These are phyloP conservation scores for Zizania palustris DNA, from an alignment of 202 grass and related monocot species.

Conservation along the genomic window DNA sequence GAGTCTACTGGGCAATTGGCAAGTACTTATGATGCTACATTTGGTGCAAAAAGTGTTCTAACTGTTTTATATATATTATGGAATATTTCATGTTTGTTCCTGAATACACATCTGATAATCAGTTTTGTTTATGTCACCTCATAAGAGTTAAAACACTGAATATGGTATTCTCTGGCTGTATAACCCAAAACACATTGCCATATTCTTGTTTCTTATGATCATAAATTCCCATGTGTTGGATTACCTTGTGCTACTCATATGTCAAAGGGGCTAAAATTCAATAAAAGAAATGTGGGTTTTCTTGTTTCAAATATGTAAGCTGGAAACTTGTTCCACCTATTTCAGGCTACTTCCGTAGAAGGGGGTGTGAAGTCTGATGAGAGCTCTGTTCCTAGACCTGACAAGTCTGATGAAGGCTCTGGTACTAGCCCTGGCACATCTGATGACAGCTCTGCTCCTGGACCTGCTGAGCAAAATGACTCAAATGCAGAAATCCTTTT, in stretches of 20 bases:
- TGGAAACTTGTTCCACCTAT: conserved; percentile 24
- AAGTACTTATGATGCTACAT: conserved; percentile 40
- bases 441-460: conserved; percentile 40
- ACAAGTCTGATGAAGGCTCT: conserved; percentile 43
- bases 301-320: conserved; percentile 7
- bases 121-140: too few species aligned
- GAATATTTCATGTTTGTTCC: conserved; percentile 6
- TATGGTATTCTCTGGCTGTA: not conserved
- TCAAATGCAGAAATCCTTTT: conserved; percentile 68
- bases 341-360: conserved; percentile 54
- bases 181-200: not conserved
- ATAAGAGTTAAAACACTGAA: not conserved
- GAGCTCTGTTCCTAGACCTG: conserved; percentile 31
- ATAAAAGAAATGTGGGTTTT: not conserved
- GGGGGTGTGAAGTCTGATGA: conserved; percentile 40
- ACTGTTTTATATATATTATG: conserved; percentile 3
- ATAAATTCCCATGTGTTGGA: not conserved
- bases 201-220: not conserved
- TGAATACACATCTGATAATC: not conserved
- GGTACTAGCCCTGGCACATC: conserved; percentile 4
- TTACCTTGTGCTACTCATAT: not conserved
- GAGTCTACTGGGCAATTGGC: not conserved
- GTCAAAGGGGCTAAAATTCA: not conserved
- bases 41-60: conserved; percentile 14
- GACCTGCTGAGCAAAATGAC: conserved; percentile 15